phyloP scores from a whole-genome alignment of 2,329 filamentous ascomycete genomes.

The Fusarium hainanense region DNA sequence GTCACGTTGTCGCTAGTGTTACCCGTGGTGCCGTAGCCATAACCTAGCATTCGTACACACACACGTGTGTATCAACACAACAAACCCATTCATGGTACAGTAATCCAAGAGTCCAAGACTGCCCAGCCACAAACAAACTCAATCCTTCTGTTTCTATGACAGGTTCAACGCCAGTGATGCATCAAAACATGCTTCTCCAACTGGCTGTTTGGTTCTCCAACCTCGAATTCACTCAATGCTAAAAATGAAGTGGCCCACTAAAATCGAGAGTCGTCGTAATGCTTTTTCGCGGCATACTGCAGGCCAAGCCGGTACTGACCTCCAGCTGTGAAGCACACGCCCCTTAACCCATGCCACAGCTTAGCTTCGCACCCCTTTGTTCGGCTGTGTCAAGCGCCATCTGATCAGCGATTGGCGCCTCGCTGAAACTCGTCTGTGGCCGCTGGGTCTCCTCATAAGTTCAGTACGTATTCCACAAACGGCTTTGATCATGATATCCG shows the following conservation, averaged over 20 bases:
- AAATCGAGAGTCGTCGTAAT: slow-evolving; percentile 36
- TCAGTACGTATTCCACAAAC: background rate
- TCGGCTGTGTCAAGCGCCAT: slow-evolving; percentile 19
- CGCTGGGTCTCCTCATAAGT: background rate
- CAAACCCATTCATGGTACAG: background rate
- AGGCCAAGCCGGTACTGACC: background rate
- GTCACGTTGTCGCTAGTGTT: slow-evolving; percentile 7
- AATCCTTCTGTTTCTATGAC: slow-evolving; percentile 4
- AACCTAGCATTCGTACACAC: slow-evolving; percentile 10
- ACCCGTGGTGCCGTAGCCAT: slow-evolving; percentile 10
- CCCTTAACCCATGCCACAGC: background rate
- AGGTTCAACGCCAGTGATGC: slow-evolving; percentile 12
- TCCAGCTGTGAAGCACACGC: background rate
- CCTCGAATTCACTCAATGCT: slow-evolving; percentile 22
- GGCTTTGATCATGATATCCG: background rate
- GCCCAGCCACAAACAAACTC: slow-evolving; percentile 23
- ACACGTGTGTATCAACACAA: slow-evolving; percentile 9
- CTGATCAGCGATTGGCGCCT: slow-evolving; percentile 36
- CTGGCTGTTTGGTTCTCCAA: slow-evolving; percentile 15
- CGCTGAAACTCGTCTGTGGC: slow-evolving; percentile 30
- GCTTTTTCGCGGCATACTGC: slow-evolving; percentile 9
- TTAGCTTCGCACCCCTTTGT: slow-evolving; percentile 12
- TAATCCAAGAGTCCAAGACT: slow-evolving; percentile 20
- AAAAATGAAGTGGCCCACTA: slow-evolving; percentile 22
- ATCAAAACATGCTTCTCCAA: slow-evolving; percentile 4